Conservation (phyloP, 371 early-diverging fungal genomes). For the Nematocida parisii region DNA sequence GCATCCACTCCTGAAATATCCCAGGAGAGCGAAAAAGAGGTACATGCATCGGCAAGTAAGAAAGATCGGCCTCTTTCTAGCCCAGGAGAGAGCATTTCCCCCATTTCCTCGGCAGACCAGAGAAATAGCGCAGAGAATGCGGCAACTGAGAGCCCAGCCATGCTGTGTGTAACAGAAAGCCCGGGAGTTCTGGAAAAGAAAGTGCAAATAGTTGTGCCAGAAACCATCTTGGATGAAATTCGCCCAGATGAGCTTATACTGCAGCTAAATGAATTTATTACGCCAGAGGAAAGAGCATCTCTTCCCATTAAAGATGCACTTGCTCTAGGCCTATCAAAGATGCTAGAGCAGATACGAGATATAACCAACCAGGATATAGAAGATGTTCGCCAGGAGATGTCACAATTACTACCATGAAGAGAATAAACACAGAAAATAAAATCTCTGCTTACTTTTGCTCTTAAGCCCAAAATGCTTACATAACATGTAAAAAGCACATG, state of each 20-base stretch:
- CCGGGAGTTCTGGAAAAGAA: neutral
- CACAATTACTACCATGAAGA: neutral
- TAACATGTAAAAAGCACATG: no score
- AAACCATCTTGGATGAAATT: neutral
- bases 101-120: neutral
- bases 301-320: constrained; percentile 22
- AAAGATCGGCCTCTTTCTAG: no score
- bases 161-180: neutral
- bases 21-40: no score
- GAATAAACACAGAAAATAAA: neutral
- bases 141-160: neutral
- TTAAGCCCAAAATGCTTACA: no score
- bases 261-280: constrained; percentile 3
- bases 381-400: constrained; percentile 5
- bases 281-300: constrained; percentile 4
- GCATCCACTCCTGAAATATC: no score
- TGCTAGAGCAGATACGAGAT: constrained; percentile 18
- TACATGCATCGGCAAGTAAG: no score
- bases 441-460: neutral
- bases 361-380: constrained; percentile 43
- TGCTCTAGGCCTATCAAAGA: constrained; percentile 10
- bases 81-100: neutral
- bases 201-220: neutral
- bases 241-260: neutral
- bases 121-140: neutral